Evolutionary conservation across 768 basidiomycete genomes (phyloP).

Genomic region (Boletales sp.): DNA sequence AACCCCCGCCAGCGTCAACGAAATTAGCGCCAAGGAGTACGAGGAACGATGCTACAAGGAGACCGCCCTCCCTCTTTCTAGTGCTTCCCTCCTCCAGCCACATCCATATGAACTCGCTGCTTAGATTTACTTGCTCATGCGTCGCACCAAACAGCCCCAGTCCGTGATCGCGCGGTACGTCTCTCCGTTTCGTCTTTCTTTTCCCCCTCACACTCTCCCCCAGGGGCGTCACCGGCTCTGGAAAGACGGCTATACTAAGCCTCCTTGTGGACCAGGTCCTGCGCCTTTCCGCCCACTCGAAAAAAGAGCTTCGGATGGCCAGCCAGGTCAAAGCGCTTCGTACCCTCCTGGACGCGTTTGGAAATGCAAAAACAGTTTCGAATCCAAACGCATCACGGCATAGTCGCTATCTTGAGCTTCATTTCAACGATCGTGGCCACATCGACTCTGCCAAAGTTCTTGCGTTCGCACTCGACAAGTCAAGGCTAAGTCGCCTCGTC

Average conservation of each 20-base stretch:
- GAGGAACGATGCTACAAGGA: conserved; percentile 81
- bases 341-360: conserved; percentile 85
- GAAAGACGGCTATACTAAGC: conserved; percentile 72
- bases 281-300: too few relatives aligned
- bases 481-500: conserved; percentile 65
- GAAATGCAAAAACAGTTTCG: conserved; percentile 82
- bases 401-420: conserved; percentile 76
- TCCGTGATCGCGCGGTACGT: conserved; percentile 72
- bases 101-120: conserved; percentile 88
- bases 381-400: conserved; percentile 88
- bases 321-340: conserved; percentile 75
- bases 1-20: conserved; percentile 75
- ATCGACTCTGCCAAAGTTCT: conserved; percentile 76
- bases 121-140: conserved; percentile 78
- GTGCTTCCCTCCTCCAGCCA: conserved; percentile 68
- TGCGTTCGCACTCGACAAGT: conserved; percentile 84
- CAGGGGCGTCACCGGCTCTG: conserved; percentile 88
- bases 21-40: conserved; percentile 79
- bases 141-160: conserved; percentile 73
- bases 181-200: background rate
- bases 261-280: conserved; percentile 80
- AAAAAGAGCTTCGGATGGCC: conserved; percentile 64
- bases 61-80: conserved; percentile 55
- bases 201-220: background rate
- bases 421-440: conserved; percentile 77